Evolutionary conservation across 2,329 filamentous ascomycete species (phyloP).

Genomic region (Albifimbria verrucaria): DNA sequence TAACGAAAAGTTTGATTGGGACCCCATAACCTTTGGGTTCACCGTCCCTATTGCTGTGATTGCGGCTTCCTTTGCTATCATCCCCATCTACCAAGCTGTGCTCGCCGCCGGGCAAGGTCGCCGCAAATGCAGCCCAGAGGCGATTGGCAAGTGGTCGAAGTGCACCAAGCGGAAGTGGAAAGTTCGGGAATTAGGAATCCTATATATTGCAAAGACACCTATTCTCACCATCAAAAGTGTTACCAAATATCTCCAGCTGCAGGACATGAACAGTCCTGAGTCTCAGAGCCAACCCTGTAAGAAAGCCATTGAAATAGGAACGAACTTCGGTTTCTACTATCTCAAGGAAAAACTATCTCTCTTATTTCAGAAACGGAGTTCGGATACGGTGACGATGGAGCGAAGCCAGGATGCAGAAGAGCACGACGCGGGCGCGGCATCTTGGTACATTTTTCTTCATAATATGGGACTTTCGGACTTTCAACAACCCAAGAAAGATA

Average conservation of each 20-base stretch:
- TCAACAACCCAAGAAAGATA: background rate
- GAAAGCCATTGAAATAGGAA: too few relatives aligned
- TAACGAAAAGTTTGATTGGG: background rate
- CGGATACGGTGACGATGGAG: background rate
- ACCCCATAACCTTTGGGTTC: background rate
- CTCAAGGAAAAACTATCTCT: too few relatives aligned
- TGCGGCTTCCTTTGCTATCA: background rate
- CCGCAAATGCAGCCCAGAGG: background rate
- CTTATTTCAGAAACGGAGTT: too few relatives aligned
- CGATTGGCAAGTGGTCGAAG: background rate
- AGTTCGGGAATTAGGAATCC: background rate
- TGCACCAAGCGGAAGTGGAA: background rate
- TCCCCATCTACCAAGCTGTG: background rate
- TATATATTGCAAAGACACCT: background rate
- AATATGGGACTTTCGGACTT: background rate
- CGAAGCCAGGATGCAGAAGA: too few relatives aligned
- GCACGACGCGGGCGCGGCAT: background rate
- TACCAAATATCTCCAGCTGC: background rate
- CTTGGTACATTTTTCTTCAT: background rate
- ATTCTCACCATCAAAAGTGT: too few relatives aligned
- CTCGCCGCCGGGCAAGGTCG: background rate
- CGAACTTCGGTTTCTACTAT: too few relatives aligned
- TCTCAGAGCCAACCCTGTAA: too few relatives aligned
- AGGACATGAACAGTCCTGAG: background rate
- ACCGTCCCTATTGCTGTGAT: background rate